Conservation (phyloP, 2,329 filamentous ascomycete species). For the Delphinella strobiligena region DNA sequence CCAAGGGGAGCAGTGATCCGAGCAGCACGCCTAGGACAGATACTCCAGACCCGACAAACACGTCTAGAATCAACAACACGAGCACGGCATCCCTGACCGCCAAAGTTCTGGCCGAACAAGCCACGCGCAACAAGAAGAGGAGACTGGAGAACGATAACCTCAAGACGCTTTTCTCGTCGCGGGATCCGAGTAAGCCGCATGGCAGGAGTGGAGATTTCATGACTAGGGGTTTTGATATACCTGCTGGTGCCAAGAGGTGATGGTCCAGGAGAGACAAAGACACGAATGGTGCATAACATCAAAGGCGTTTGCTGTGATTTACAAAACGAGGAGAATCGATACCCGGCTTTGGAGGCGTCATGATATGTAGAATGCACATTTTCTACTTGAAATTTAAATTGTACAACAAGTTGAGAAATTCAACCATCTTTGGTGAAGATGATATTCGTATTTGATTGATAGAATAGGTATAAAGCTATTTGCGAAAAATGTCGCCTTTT, state of each 20-base stretch:
- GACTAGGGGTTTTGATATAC: constrained; percentile 34
- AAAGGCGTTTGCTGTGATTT: too few species aligned
- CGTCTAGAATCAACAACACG: constrained; percentile 68
- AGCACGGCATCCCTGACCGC: constrained; percentile 76
- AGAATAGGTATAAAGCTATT: too few species aligned
- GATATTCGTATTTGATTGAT: too few species aligned
- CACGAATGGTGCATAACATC: too few species aligned
- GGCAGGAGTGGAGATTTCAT: constrained; percentile 38
- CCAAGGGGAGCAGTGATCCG: constrained; percentile 8
- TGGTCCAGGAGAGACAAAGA: too few species aligned
- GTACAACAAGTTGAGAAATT: too few species aligned
- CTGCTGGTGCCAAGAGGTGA: constrained; percentile 16
- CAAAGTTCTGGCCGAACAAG: constrained; percentile 77
- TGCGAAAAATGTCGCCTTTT: too few species aligned
- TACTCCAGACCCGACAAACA: constrained; percentile 24
- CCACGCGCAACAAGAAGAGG: constrained; percentile 66
- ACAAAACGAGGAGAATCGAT: too few species aligned
- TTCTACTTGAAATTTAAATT: too few species aligned
- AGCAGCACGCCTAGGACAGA: not conserved
- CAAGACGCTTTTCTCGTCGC: constrained; percentile 34
- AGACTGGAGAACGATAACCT: constrained; percentile 49
- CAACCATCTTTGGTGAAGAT: too few species aligned
- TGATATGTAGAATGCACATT: too few species aligned
- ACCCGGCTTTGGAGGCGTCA: too few species aligned
- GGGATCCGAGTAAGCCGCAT: constrained; percentile 21